Evolutionary conservation across 2,329 filamentous ascomycete genomes (phyloP).

Genomic region (Aspergillus sp.): DNA sequence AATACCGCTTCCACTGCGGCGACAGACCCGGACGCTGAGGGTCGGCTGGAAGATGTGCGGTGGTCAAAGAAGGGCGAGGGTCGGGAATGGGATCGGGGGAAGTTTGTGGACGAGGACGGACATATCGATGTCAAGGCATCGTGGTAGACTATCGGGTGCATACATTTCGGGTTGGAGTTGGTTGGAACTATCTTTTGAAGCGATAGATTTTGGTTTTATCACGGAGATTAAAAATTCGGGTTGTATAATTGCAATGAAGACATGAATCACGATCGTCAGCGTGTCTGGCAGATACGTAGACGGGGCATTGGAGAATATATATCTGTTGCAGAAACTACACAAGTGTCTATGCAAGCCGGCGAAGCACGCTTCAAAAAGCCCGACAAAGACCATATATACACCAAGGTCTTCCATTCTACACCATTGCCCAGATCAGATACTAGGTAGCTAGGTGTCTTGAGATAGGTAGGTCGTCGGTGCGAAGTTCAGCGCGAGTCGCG

Average conservation of each 20-base stretch:
- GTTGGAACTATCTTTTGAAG: background rate
- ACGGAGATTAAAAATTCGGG: background rate
- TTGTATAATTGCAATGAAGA: background rate
- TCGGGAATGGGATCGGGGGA: conserved; percentile 66
- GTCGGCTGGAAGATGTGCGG: conserved; percentile 65
- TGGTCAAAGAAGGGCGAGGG: conserved; percentile 71
- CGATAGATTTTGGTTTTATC: background rate
- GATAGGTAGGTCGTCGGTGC: too few species aligned
- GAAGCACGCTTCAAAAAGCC: too few species aligned
- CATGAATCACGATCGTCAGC: too few species aligned
- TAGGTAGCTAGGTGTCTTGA: too few species aligned
- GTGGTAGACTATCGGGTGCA: conserved; percentile 37
- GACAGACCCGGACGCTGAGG: conserved; percentile 38
- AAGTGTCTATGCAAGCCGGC: too few species aligned
- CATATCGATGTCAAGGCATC: conserved; percentile 49
- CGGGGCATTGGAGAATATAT: too few species aligned
- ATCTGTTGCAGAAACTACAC: too few species aligned
- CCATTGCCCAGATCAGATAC: too few species aligned
- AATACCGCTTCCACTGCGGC: conserved; percentile 54
- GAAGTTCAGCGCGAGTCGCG: background rate
- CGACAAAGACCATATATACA: too few species aligned
- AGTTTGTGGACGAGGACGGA: conserved; percentile 56
- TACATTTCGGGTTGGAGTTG: background rate
- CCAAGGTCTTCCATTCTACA: too few species aligned
- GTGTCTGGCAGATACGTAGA: too few species aligned